phyloP scores from a whole-genome alignment of 257 asterid genomes.

The Solanum chaucha region DNA sequence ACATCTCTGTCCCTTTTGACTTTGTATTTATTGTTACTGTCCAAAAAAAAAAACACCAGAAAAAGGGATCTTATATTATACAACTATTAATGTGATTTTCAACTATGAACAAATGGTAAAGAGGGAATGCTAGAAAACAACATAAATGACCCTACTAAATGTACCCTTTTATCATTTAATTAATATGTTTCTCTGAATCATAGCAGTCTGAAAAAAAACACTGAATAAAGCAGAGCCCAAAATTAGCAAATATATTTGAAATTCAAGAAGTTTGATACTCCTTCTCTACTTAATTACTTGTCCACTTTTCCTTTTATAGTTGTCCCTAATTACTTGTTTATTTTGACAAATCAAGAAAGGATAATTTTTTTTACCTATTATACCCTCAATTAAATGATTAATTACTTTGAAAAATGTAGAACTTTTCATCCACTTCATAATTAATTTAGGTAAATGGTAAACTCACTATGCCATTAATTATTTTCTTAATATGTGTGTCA shows the following conservation, averaged over 20 bases:
- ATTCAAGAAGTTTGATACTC: not conserved
- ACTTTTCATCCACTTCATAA: no score
- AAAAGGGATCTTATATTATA: not conserved
- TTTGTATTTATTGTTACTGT: not conserved
- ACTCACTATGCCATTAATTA: no score
- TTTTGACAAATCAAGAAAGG: no score
- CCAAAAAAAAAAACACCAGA: not conserved
- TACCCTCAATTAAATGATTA: no score
- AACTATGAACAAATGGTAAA: not conserved
- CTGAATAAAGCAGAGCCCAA: not conserved
- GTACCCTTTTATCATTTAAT: not conserved
- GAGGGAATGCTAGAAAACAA: not conserved
- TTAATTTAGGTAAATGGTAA: no score
- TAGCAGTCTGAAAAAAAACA: not conserved
- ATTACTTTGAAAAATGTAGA: no score
- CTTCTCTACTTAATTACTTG: no score
- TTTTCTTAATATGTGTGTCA: no score
- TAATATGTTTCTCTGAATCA: not conserved
- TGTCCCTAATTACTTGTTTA: no score
- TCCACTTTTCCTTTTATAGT: no score
- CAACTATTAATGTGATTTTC: not conserved
- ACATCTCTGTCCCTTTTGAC: not conserved
- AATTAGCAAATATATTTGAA: not conserved
- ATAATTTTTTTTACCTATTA: no score
- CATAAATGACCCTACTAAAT: not conserved